Conservation (phyloP, 2,329 filamentous ascomycete species). For the Botrytis squamosa region DNA sequence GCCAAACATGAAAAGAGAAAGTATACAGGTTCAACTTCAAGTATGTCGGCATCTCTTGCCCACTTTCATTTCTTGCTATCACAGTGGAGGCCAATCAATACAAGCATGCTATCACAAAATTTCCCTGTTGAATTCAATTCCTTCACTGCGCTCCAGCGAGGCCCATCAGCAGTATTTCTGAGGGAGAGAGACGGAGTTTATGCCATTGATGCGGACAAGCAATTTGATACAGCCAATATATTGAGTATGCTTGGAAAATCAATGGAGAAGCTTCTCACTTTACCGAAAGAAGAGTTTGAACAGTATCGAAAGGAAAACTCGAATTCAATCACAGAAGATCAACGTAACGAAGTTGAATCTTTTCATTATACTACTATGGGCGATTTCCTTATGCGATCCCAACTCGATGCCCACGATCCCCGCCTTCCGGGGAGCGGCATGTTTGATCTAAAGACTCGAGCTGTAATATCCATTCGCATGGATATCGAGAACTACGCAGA, state of each 20-base stretch:
- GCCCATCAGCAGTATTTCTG: conserved; percentile 78
- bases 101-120: conserved; percentile 61
- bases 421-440: conserved; percentile 87
- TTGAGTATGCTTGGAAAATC: conserved; percentile 91
- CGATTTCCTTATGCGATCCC: conserved; percentile 91
- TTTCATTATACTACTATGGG: conserved; percentile 86
- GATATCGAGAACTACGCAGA: conserved; percentile 68
- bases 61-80: conserved; percentile 95
- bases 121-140: conserved; percentile 61
- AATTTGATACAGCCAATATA: conserved; percentile 80
- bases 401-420: conserved; percentile 85
- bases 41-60: conserved; percentile 82
- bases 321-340: conserved; percentile 67
- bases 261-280: conserved; percentile 91
- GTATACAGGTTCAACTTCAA: conserved; percentile 94
- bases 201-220: conserved; percentile 93
- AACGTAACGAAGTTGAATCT: conserved; percentile 69
- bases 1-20: conserved; percentile 67
- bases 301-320: conserved; percentile 71
- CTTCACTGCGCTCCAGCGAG: conserved; percentile 71
- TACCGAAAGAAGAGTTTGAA: conserved; percentile 80
- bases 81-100: conserved; percentile 71
- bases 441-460: conserved; percentile 94
- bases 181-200: conserved; percentile 82
- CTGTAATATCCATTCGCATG: conserved; percentile 90